These are phyloP conservation scores for Hyphodiscus sp. DNA, from an alignment of 2,329 filamentous ascomycete species.

Conservation along the genomic window DNA sequence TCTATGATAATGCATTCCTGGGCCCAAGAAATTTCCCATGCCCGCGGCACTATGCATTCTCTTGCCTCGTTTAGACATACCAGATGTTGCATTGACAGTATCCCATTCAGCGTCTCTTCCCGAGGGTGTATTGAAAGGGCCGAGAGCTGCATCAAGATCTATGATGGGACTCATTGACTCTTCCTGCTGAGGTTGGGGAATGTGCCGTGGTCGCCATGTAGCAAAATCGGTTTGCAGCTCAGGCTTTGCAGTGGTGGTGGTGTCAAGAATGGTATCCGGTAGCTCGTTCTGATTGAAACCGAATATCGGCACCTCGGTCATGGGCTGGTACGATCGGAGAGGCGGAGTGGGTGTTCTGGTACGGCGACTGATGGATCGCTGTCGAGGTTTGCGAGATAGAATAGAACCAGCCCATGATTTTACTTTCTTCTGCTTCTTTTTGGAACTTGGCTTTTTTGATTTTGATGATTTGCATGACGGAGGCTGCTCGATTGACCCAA, in stretches of 20 bases:
- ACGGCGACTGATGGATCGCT: constrained; percentile 35
- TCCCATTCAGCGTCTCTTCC: constrained; percentile 59
- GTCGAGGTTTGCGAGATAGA: constrained; percentile 41
- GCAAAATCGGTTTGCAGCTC: constrained; percentile 25
- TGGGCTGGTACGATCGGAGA: constrained; percentile 26
- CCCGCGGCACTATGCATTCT: constrained; percentile 70
- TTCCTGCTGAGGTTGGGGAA: constrained; percentile 39
- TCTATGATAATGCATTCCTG: constrained; percentile 69
- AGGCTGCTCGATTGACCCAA: constrained; percentile 20
- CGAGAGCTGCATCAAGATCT: constrained; percentile 87
- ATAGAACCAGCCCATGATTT: constrained; percentile 53
- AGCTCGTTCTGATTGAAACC: constrained; percentile 11
- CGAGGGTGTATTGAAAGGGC: constrained; percentile 80
- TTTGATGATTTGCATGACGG: constrained; percentile 24
- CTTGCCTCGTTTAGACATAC: constrained; percentile 45
- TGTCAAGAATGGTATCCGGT: constrained; percentile 1
- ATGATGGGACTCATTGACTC: constrained; percentile 76
- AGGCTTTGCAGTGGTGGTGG: constrained; percentile 6
- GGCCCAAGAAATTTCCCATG: constrained; percentile 61
- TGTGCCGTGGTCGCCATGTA: constrained; percentile 34
- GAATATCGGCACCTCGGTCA: constrained; percentile 20
- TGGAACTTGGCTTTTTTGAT: constrained; percentile 26
- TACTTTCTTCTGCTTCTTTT: constrained; percentile 64
- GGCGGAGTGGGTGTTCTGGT: constrained; percentile 39
- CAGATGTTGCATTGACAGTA: constrained; percentile 52